Evolutionary conservation across 169 alveolate species (phyloP).

Genomic region (Blepharisma undulans): DNA sequence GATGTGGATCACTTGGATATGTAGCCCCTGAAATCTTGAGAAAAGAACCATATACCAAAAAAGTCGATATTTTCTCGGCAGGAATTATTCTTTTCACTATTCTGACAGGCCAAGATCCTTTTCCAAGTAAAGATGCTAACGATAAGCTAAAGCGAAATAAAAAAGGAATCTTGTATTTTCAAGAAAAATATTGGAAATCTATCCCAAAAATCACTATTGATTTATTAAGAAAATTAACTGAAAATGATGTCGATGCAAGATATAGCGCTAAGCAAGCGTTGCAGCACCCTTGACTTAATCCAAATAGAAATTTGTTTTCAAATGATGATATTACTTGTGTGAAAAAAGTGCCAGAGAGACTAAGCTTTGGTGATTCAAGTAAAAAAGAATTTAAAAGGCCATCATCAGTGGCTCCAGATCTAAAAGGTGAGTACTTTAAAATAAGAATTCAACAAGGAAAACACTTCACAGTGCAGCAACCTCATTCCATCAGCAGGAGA

Average conservation of each 20-base stretch:
- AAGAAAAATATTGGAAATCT: not conserved
- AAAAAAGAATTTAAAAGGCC: not conserved
- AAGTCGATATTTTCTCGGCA: conserved; percentile 70
- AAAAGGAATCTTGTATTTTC: not conserved
- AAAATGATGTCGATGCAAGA: not conserved
- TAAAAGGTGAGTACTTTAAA: not conserved
- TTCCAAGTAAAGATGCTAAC: conserved; percentile 18
- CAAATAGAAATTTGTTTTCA: not conserved
- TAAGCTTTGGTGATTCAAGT: not conserved
- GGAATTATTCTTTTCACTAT: conserved; percentile 68
- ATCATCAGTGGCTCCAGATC: not conserved
- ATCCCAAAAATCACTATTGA: not conserved
- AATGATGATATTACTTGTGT: not conserved
- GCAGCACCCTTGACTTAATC: not conserved
- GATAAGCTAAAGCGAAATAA: not conserved
- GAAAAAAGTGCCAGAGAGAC: not conserved
- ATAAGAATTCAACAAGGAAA: not conserved
- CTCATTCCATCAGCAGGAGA: not conserved
- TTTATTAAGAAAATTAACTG: not conserved
- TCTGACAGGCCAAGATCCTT: conserved; percentile 64
- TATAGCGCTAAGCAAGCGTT: not conserved
- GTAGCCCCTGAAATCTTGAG: conserved; percentile 52
- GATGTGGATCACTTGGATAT: conserved; percentile 87
- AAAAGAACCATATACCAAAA: conserved; percentile 54
- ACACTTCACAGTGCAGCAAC: not conserved